Base-by-base conservation (phyloP, 768 basidiomycete genomes). In the Leccinum boreale region DNA sequence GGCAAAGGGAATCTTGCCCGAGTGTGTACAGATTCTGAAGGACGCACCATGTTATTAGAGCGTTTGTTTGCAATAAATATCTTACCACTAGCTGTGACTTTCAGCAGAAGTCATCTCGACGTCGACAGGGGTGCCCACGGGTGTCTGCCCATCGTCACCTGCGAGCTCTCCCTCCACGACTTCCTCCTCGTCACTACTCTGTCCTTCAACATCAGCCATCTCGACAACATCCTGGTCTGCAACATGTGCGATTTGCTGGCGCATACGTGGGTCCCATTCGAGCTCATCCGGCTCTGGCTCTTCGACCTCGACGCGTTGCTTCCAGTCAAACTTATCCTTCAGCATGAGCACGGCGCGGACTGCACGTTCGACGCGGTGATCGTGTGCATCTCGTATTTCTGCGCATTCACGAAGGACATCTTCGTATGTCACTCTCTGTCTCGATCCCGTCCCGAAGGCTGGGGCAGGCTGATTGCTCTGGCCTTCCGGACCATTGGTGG, bases 261-360 rank as follows among this genome's bases (percentile, higher is more conserved):
- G 75, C 11, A 75, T 29, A 44, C 83, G 75, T 4, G 86, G 85
- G 62, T 86, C 86, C 85, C 86, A 88, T 19, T 83, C 84, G 36
- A 89, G 72, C 60, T 90, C 90, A 62, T 90, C 88, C 3, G 87
- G 88, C 69, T 91, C 89, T 61, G 89, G 89, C 14, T 84, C 82
- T 65, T 87, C 85, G 12, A 91, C 89, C 59, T 83, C 85, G 21
- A 92, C 87, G n/a, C 91, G 78, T 62, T 85, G 82, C 68, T 85
- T 86, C 87, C 90, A 91, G 49, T 92, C 89, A 68, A 86, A 92
- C 70, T 84, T 87, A 56, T 93, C 91, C 57, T 81, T 75, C 8
- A 93, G 74, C 81, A 93, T 86, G 39, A 78, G 78, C 10, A 94
- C 90, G 0, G 92, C 91, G 45, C 86, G 78, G n/a, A 87, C 80